Evolutionary conservation across 352 stramenopile genomes (phyloP).

Genomic region (Phytophthora quininea): DNA sequence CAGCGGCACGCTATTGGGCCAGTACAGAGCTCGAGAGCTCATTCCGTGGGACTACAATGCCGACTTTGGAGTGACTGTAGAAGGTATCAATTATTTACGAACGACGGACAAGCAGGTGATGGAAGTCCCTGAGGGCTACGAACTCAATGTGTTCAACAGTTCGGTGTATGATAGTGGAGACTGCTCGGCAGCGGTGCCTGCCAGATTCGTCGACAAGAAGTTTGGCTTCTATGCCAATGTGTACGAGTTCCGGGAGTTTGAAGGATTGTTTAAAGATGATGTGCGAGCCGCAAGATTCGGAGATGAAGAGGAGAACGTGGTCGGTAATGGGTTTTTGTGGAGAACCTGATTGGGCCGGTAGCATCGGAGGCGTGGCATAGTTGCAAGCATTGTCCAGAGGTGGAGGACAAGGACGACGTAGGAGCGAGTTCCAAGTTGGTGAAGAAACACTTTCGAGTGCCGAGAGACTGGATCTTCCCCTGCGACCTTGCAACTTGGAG

Average conservation of each 20-base stretch:
- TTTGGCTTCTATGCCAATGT: constrained; percentile 63
- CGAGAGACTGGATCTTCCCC: constrained; percentile 58
- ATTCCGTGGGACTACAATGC: constrained; percentile 62
- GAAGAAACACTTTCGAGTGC: constrained; percentile 48
- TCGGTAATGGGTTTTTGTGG: constrained; percentile 31
- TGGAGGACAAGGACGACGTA: constrained; percentile 19
- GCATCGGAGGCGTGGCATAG: constrained; percentile 39
- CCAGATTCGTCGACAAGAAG: constrained; percentile 52
- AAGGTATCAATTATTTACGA: constrained; percentile 25
- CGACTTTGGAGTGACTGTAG: constrained; percentile 44
- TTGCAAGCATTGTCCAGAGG: constrained; percentile 44
- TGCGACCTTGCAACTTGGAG: constrained; percentile 44
- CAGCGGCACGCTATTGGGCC: constrained; percentile 58
- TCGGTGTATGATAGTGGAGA: constrained; percentile 37
- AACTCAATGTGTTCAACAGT: constrained; percentile 53
- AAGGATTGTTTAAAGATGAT: constrained; percentile 38
- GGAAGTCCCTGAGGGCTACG: constrained; percentile 42
- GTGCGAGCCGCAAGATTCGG: constrained; percentile 17
- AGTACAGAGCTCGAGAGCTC: constrained; percentile 50
- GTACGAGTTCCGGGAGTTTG: constrained; percentile 47
- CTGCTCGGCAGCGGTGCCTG: constrained; percentile 31
- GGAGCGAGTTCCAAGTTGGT: constrained; percentile 3
- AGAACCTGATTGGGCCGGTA: constrained; percentile 41
- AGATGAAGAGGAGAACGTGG: constrained; percentile 20
- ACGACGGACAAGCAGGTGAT: constrained; percentile 25